A percentile compares a stretch with the other conserved stretches of the same genome.
Evolutionary conservation across 305 asterid species (phyloP).

Genomic region (Nicotiana rustica): DNA sequence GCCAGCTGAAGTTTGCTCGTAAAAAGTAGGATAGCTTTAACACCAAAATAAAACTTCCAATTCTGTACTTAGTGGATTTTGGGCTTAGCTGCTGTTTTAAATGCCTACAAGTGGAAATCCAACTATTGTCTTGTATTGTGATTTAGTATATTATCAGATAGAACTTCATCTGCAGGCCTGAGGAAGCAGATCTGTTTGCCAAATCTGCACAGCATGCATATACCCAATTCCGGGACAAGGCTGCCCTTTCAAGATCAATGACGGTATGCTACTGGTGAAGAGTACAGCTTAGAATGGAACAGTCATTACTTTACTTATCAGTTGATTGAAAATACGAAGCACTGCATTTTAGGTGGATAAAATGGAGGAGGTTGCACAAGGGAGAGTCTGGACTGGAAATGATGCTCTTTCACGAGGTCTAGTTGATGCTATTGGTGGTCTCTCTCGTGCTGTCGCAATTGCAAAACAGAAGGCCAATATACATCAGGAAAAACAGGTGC

Average conservation of each 20-base stretch:
- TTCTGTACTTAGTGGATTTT: background rate
- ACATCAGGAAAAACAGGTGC: conserved; percentile 75
- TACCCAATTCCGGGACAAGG: conserved; percentile 82
- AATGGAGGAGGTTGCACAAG: conserved; percentile 96
- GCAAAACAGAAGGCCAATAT: conserved; percentile 88
- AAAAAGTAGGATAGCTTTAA: conserved; percentile 9
- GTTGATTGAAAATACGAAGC: conserved; percentile 26
- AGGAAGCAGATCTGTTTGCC: conserved; percentile 88
- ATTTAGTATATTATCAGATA: conserved; percentile 20
- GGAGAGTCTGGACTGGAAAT: conserved; percentile 94
- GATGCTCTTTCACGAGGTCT: conserved; percentile 87
- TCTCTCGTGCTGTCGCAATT: conserved; percentile 87
- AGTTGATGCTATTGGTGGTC: conserved; percentile 88
- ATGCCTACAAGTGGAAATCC: background rate
- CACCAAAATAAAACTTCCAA: conserved; percentile 16
- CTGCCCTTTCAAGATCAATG: conserved; percentile 94
- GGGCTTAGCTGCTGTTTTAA: conserved; percentile 13
- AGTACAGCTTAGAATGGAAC: conserved; percentile 34
- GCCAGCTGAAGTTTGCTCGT: conserved; percentile 2
- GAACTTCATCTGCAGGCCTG: conserved; percentile 60
- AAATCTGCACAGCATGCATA: conserved; percentile 83
- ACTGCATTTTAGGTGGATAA: conserved; percentile 61
- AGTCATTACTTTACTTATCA: background rate
- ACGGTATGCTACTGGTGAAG: conserved; percentile 57
- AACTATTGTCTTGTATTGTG: background rate